These are phyloP conservation scores for Diaporthe citri DNA, from an alignment of 2,329 filamentous ascomycete genomes.

Conservation along the genomic window DNA sequence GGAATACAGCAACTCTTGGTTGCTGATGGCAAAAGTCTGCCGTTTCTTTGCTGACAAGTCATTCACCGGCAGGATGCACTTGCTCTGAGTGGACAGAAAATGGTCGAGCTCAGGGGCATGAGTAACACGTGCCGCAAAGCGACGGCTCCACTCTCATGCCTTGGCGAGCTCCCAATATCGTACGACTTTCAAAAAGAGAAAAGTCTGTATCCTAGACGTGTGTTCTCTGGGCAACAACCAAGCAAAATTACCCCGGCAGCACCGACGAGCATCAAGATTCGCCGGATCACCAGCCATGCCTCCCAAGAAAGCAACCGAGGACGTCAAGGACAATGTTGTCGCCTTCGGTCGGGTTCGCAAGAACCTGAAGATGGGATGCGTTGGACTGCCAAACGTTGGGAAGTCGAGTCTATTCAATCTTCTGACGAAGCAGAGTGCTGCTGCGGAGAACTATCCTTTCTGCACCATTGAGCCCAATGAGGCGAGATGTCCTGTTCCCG, in stretches of 20 bases:
- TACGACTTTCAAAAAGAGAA: conserved; percentile 27
- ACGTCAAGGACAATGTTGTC: conserved; percentile 57
- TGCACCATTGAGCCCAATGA: conserved; percentile 62
- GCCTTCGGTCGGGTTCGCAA: conserved; percentile 59
- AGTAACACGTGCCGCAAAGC: conserved; percentile 5
- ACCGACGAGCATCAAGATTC: neutral
- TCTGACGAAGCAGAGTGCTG: conserved; percentile 59
- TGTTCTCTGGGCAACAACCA: neutral
- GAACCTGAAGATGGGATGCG: conserved; percentile 62
- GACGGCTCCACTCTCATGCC: conserved; percentile 7
- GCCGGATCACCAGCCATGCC: conserved; percentile 48
- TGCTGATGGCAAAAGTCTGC: neutral
- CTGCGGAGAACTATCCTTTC: conserved; percentile 60
- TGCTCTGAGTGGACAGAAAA: conserved; percentile 1
- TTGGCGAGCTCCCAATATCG: conserved; percentile 8
- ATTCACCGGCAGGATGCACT: neutral
- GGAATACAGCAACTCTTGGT: no score
- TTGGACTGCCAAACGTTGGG: conserved; percentile 60
- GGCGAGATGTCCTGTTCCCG: conserved; percentile 59
- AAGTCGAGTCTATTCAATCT: conserved; percentile 61
- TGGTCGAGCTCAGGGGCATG: conserved; percentile 1
- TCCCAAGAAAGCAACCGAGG: conserved; percentile 55
- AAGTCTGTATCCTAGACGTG: conserved; percentile 10
- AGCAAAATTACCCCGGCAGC: neutral
- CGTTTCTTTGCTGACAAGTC: neutral